Conservation (phyloP, 495 filamentous ascomycete species). For the Aspergillus bertholletiae region DNA sequence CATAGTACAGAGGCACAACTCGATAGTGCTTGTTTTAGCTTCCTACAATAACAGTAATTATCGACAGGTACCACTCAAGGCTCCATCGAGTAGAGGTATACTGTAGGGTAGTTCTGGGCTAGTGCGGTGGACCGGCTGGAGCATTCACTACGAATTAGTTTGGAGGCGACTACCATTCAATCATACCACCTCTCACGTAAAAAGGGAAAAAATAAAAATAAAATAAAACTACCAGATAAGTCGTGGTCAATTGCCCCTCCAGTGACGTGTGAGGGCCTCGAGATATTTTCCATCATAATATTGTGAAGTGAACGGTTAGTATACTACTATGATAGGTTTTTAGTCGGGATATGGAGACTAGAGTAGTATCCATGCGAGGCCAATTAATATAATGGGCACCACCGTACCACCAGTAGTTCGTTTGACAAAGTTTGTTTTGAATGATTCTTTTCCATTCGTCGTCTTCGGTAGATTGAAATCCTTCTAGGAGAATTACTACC, state of each 20-base stretch:
- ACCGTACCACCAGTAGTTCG: too few relatives aligned
- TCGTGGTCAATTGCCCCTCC: too few relatives aligned
- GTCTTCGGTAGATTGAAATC: background rate
- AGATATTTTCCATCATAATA: too few relatives aligned
- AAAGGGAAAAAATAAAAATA: background rate
- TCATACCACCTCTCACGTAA: background rate
- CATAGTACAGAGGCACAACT: too few relatives aligned
- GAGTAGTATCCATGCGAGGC: too few relatives aligned
- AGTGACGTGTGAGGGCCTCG: too few relatives aligned
- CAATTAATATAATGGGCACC: background rate
- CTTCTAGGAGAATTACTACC: background rate
- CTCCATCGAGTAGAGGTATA: conserved; percentile 5
- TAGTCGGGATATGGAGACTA: too few relatives aligned
- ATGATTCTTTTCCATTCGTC: background rate
- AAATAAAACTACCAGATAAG: background rate
- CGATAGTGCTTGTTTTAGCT: background rate
- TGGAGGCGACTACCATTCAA: background rate
- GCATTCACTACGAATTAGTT: too few relatives aligned
- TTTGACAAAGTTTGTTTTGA: background rate
- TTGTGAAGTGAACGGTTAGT: too few relatives aligned
- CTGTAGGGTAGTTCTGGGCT: background rate
- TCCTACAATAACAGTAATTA: conserved; percentile 21
- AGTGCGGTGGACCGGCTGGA: conserved; percentile 1
- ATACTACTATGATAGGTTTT: too few relatives aligned
- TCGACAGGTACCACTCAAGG: conserved; percentile 25